Conservation (phyloP, 345 rosid genomes). For the Citropsis articulata region DNA sequence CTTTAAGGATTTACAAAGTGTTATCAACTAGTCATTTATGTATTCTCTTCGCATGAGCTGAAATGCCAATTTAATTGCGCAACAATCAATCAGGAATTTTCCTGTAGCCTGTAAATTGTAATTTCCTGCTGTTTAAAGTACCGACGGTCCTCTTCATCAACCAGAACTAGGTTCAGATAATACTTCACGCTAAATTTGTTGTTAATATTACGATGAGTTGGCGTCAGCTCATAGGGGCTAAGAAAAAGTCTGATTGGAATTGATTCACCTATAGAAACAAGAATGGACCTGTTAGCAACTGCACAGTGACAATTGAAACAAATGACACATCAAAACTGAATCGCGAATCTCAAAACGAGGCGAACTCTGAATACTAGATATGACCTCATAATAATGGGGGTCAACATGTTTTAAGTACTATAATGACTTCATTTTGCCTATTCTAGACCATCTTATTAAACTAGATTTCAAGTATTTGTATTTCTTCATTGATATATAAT, state of each 20-base stretch:
- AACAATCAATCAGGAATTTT: slow-evolving; percentile 36
- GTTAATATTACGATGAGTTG: slow-evolving; percentile 90
- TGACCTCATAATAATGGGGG: no score
- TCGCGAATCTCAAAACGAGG: no score
- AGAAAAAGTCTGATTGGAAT: slow-evolving; percentile 94
- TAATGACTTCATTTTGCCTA: neutral
- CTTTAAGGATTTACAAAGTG: slow-evolving; percentile 38
- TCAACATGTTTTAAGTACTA: neutral
- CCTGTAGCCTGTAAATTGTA: slow-evolving; percentile 82
- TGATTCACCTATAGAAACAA: slow-evolving; percentile 70
- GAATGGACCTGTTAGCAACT: slow-evolving; percentile 10
- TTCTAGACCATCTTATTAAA: neutral
- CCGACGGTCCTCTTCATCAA: slow-evolving; percentile 96
- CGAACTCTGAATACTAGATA: no score
- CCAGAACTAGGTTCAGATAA: slow-evolving; percentile 89
- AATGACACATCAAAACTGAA: neutral
- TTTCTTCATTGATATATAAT: slow-evolving; percentile 7
- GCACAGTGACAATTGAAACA: neutral
- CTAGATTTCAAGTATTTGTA: neutral
- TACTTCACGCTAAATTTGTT: slow-evolving; percentile 97
- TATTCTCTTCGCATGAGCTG: slow-evolving; percentile 12
- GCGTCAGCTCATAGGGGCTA: slow-evolving; percentile 92
- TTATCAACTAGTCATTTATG: slow-evolving; percentile 6
- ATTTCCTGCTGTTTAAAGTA: slow-evolving; percentile 98
- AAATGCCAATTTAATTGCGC: slow-evolving; percentile 13